Percentiles rank a stretch among this genome's conserved stretches.
Conservation (phyloP, 441 rosid genomes). For the Omphalea diandra region DNA sequence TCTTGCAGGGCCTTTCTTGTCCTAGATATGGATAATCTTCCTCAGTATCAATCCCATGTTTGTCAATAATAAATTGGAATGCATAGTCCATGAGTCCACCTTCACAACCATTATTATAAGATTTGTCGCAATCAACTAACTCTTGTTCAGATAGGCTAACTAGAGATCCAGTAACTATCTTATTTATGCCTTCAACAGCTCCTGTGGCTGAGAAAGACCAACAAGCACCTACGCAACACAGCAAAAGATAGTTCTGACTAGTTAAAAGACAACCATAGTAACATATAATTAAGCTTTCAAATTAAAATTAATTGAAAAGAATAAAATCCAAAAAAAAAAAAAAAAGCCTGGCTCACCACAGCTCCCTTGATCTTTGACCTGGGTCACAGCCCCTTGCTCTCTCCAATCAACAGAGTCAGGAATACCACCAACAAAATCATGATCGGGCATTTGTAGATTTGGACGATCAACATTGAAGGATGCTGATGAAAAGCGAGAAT, state of each 20-base stretch:
- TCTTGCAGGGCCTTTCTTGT: conserved; percentile 57
- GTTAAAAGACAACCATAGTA: too few relatives aligned
- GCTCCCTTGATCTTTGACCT: conserved; percentile 83
- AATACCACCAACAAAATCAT: conserved; percentile 27
- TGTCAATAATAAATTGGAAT: conserved; percentile 59
- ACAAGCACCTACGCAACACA: conserved; percentile 98
- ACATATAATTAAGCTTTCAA: too few relatives aligned
- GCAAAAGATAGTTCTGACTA: too few relatives aligned
- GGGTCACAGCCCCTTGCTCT: conserved; percentile 69
- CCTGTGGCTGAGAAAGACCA: conserved; percentile 96
- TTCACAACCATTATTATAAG: conserved; percentile 66
- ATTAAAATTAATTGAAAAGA: neutral
- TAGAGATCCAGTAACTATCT: conserved; percentile 73
- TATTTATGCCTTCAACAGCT: conserved; percentile 88
- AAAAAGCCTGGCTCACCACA: conserved; percentile 54
- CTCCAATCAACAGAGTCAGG: conserved; percentile 86
- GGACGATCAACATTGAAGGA: conserved; percentile 6
- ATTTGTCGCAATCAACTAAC: conserved; percentile 78
- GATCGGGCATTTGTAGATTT: conserved; percentile 19
- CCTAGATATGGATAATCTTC: conserved; percentile 74
- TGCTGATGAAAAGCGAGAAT: conserved; percentile 42
- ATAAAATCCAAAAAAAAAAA: neutral
- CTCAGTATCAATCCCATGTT: conserved; percentile 80
- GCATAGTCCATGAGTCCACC: conserved; percentile 99
- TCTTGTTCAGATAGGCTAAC: conserved; percentile 94